Percentiles rank a stretch among this genome's conserved stretches.
Conservation (phyloP, 305 asterid species). For the Euphrasia arctica region DNA sequence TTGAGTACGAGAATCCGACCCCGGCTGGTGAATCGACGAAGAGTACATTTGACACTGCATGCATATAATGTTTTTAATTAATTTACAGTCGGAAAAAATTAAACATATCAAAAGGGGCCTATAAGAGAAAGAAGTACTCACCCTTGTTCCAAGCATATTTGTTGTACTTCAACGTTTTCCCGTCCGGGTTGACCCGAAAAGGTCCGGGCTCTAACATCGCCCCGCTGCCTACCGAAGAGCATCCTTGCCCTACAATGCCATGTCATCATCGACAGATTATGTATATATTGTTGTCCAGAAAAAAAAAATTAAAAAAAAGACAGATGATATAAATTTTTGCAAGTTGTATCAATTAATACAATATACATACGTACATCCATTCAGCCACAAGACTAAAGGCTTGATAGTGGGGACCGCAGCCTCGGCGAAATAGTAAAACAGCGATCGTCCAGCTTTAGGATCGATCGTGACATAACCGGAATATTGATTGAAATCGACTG, state of each 20-base stretch:
- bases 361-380: constrained; percentile 46
- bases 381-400: constrained; percentile 77
- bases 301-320: too few relatives aligned
- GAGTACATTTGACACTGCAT: constrained; percentile 59
- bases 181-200: constrained; percentile 2
- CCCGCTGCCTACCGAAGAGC: neutral
- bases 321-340: too few relatives aligned
- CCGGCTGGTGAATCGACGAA: constrained; percentile 74
- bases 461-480: constrained; percentile 60
- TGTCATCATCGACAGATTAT: too few relatives aligned
- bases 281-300: too few relatives aligned
- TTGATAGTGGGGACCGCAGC: constrained; percentile 61
- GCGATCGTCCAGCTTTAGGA: constrained; percentile 48
- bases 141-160: neutral
- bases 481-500: constrained; percentile 22
- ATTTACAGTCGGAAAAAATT: too few relatives aligned
- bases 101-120: too few relatives aligned
- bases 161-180: neutral
- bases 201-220: constrained; percentile 6
- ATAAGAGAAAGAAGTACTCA: neutral
- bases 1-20: constrained; percentile 75
- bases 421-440: constrained; percentile 74
- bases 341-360: too few relatives aligned
- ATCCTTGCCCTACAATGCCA: constrained; percentile 21
- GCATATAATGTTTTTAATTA: constrained; percentile 8